Evolutionary conservation across 495 filamentous ascomycete genomes (phyloP).

Genomic region (Melanomma pulvis-pyrius): DNA sequence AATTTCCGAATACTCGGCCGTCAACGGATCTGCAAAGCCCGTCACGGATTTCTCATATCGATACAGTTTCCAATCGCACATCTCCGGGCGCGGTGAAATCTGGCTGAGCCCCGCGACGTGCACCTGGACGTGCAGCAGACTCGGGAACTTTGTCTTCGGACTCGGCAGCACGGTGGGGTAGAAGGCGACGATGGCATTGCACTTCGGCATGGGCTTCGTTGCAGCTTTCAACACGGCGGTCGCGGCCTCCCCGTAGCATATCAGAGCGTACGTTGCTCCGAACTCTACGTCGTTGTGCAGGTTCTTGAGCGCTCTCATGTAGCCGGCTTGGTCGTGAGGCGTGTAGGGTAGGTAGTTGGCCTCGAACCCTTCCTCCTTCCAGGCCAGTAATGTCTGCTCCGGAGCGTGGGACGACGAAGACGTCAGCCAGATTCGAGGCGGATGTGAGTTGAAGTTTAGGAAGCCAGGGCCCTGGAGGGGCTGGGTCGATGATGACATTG

Average conservation of each 20-base stretch:
- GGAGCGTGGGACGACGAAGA: conserved; percentile 12
- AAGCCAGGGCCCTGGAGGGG: conserved; percentile 15
- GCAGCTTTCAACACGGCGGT: conserved; percentile 59
- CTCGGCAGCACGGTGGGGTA: conserved; percentile 61
- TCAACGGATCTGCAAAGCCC: conserved; percentile 63
- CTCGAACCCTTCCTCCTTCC: conserved; percentile 36
- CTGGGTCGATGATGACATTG: background rate
- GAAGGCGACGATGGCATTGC: conserved; percentile 61
- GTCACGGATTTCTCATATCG: conserved; percentile 19
- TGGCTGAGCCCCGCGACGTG: conserved; percentile 54
- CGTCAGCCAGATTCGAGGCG: conserved; percentile 25
- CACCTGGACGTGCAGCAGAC: conserved; percentile 53
- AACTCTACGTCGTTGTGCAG: conserved; percentile 38
- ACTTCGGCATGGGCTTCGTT: conserved; percentile 52
- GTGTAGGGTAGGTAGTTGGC: conserved; percentile 33
- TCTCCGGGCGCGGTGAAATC: conserved; percentile 33
- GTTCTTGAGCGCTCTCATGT: conserved; percentile 20
- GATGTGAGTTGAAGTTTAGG: conserved; percentile 23
- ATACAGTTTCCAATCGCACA: conserved; percentile 28
- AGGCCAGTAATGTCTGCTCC: conserved; percentile 13
- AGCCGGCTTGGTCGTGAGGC: conserved; percentile 14
- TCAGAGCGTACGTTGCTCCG: conserved; percentile 42
- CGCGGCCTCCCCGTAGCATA: conserved; percentile 58
- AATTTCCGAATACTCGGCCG: conserved; percentile 57
- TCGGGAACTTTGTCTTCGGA: conserved; percentile 53